Conservation (phyloP, 345 rosid species). For the Eucalyptus sideroxylon region DNA sequence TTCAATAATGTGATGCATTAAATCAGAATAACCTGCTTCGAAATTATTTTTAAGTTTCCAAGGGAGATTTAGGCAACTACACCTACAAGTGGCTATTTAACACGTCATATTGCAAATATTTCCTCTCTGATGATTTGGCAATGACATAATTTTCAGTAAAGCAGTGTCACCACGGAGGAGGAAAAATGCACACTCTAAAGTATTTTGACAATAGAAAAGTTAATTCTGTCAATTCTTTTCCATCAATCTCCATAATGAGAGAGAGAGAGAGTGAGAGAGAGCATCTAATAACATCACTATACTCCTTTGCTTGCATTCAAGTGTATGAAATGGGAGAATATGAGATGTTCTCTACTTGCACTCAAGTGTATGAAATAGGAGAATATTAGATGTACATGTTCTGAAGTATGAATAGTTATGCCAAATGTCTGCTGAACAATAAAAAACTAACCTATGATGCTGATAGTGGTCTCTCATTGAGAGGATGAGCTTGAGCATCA, state of each 20-base stretch:
- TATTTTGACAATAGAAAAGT: not conserved
- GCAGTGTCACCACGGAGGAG: not conserved
- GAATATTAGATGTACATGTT: not conserved
- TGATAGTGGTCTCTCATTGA: slow-evolving; percentile 32
- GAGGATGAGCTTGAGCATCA: slow-evolving; percentile 58
- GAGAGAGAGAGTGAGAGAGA: not conserved
- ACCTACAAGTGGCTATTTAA: not conserved
- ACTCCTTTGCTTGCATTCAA: not conserved
- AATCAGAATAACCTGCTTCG: not conserved
- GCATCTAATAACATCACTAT: not conserved
- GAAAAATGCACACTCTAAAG: not conserved
- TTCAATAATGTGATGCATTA: not conserved
- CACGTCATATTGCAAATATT: not conserved
- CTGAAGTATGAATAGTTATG: not conserved
- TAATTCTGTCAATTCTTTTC: not conserved
- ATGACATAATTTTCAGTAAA: not conserved
- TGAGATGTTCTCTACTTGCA: not conserved
- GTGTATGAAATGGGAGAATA: not conserved
- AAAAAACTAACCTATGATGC: slow-evolving; percentile 25
- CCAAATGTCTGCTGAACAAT: too few relatives aligned
- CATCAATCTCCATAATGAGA: not conserved
- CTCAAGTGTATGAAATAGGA: not conserved
- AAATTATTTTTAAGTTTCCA: not conserved
- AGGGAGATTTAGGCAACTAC: not conserved
- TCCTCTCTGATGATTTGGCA: not conserved